A percentile compares a stretch with the other conserved stretches of the same genome.
These are phyloP conservation scores for Bauhinia variegata DNA, from an alignment of 306 rosid species.

Conservation along the genomic window DNA sequence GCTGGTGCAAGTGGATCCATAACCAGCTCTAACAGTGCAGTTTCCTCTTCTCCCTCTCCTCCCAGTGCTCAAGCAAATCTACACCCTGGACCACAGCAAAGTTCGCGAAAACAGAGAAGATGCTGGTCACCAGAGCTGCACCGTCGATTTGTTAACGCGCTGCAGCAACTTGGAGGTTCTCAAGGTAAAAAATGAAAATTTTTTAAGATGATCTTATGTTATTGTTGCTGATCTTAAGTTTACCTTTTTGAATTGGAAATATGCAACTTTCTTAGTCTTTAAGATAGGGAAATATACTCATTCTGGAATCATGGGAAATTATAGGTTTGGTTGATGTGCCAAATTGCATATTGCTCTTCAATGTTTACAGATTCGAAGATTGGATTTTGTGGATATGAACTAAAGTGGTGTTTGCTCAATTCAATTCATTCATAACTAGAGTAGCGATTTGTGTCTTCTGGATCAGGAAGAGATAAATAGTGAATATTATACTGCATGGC, in stretches of 20 bases:
- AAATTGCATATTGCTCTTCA: background rate
- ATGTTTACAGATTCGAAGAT: conserved; percentile 24
- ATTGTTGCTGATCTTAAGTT: conserved; percentile 11
- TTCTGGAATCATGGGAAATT: conserved; percentile 25
- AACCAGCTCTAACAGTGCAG: conserved; percentile 52
- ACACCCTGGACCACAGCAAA: conserved; percentile 47
- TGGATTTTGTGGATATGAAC: conserved; percentile 33
- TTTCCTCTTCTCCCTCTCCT: conserved; percentile 57
- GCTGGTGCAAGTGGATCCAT: conserved; percentile 59
- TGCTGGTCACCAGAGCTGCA: conserved; percentile 99
- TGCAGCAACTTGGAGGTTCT: conserved; percentile 97
- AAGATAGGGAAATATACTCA: background rate
- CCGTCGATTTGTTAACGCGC: conserved; percentile 75
- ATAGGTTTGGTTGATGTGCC: conserved; percentile 22
- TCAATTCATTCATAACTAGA: background rate
- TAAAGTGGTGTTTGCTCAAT: conserved; percentile 25
- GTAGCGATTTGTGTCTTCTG: conserved; percentile 29
- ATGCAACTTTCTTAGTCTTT: conserved; percentile 10
- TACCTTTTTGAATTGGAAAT: conserved; percentile 35
- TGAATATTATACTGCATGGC: conserved; percentile 33
- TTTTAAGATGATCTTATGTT: conserved; percentile 11
- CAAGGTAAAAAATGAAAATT: conserved; percentile 87
- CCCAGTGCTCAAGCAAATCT: conserved; percentile 49
- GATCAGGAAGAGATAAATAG: conserved; percentile 27
- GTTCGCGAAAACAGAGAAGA: conserved; percentile 81